Percentiles rank a stretch among this genome's conserved stretches.
Evolutionary conservation across 1,284 basidiomycete genomes (phyloP).

Genomic region (Boletus mariae): DNA sequence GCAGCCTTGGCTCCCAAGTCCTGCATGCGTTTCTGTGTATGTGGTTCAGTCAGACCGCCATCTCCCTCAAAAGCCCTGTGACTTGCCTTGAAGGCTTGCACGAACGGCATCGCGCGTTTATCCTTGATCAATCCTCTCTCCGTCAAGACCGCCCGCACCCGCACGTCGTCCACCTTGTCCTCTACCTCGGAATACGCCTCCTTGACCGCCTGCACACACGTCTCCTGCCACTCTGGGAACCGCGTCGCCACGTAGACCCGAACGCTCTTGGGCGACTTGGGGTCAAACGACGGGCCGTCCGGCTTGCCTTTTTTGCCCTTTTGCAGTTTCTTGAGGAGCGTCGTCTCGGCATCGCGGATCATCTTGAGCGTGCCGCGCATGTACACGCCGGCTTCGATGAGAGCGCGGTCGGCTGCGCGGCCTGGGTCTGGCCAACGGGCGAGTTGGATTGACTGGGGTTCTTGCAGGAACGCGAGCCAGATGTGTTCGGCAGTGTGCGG

Average conservation of each 20-base stretch:
- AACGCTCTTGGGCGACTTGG: conserved; percentile 81
- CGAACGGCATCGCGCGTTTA: conserved; percentile 95
- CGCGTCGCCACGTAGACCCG: conserved; percentile 85
- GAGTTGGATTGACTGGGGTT: conserved; percentile 74
- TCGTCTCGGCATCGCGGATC: conserved; percentile 86
- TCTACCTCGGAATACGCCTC: conserved; percentile 61
- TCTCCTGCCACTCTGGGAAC: conserved; percentile 95
- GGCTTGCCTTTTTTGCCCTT: conserved; percentile 55
- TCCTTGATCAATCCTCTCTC: conserved; percentile 89
- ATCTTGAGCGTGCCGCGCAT: conserved; percentile 84
- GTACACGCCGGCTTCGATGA: conserved; percentile 77
- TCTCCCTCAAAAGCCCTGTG: conserved; percentile 30
- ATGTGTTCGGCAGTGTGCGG: conserved; percentile 96
- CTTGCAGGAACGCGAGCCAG: conserved; percentile 75
- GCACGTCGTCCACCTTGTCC: conserved; percentile 80
- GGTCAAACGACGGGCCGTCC: conserved; percentile 59
- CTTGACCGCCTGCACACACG: conserved; percentile 74
- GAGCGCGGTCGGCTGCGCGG: conserved; percentile 52
- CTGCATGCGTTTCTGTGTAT: conserved; percentile 73
- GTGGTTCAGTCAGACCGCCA: conserved; percentile 1
- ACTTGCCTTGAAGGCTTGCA: conserved; percentile 83
- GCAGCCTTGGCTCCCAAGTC: conserved; percentile 77
- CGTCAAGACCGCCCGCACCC: conserved; percentile 69
- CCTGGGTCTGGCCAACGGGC: conserved; percentile 76
- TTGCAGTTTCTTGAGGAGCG: conserved; percentile 71